Base-by-base conservation (phyloP, 2,329 filamentous ascomycete genomes). In the Dothidotthia symphoricarpi region DNA sequence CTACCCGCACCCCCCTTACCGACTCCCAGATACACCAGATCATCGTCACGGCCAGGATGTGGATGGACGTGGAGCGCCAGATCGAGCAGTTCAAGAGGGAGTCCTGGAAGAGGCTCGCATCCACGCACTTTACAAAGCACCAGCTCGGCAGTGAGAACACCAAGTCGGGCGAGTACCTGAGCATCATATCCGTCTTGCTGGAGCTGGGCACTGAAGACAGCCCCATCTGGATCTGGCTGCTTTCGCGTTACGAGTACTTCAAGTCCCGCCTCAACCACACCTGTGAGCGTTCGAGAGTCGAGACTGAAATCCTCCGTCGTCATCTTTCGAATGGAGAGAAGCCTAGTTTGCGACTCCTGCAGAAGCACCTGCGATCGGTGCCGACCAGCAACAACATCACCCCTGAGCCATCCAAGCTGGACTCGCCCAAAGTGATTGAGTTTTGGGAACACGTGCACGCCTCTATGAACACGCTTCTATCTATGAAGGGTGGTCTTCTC, bases 171-270 rank as follows among this genome's bases (percentile, higher is more conserved):
- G 88, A 95, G 63, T 86, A 96, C 57, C 88, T 96, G 81, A 88
- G 95, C 61, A 75, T 96, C 31, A 97, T 98, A 37, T 77, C 82
- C 15, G 75, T 96, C 24, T 75, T 98, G 36, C 72, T 98, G n/a
- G 91, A 98, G 65, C 74, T 98, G 14, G 94, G 93, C 6, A 89
- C 95, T 2, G 86, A 95, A 8, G 89, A 97, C 43, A 98, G 95
- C 55, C 93, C 93, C 1, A 95, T 98, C 46, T 95, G 88, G 87
- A 78, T 94, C 9, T 98, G 93, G 90, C 80, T 98, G 16, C 73
- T 91, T 38, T 95, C 88, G 58, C 83, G 88, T 30, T 94, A 90
- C 60, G 88, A 95, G 49, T 83, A 90, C 58, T 75, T 98, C 39
- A 96, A 93, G 67, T 82, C 82, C 49, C 94, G 87, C 62, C 91